Evolutionary conservation across 2,329 filamentous ascomycete genomes (phyloP).

Genomic region (Aspergillus carbonarius): DNA sequence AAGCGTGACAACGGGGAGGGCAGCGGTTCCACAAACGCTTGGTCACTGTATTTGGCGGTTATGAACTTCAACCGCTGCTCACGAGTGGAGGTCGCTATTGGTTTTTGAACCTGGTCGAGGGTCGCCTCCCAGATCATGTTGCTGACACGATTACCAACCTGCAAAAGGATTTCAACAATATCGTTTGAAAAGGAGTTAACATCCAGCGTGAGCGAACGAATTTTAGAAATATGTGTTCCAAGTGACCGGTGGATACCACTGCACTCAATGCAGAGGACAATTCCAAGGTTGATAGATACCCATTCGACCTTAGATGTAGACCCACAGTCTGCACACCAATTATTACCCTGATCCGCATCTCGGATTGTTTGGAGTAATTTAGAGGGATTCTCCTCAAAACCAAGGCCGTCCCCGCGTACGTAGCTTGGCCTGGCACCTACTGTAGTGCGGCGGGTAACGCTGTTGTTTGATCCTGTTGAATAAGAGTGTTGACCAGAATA

Average conservation of each 20-base stretch:
- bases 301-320: conserved; percentile 93
- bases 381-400: conserved; percentile 77
- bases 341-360: conserved; percentile 88
- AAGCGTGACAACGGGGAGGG: conserved; percentile 74
- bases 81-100: conserved; percentile 71
- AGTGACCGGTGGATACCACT: conserved; percentile 95
- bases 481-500: conserved; percentile 56
- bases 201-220: conserved; percentile 90
- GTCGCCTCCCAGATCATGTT: conserved; percentile 96
- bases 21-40: conserved; percentile 71
- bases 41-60: conserved; percentile 88
- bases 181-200: conserved; percentile 95
- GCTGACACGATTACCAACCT: conserved; percentile 89
- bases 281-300: conserved; percentile 97
- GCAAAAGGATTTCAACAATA: conserved; percentile 88
- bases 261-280: conserved; percentile 96
- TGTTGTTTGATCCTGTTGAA: conserved; percentile 47
- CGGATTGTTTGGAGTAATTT: conserved; percentile 83
- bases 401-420: conserved; percentile 66
- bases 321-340: conserved; percentile 90
- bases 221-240: conserved; percentile 96
- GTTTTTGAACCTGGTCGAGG: conserved; percentile 72
- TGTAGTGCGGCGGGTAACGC: conserved; percentile 80
- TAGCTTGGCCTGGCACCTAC: conserved; percentile 83
- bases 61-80: conserved; percentile 95